These are phyloP conservation scores for Eucalyptus pauciflora DNA, from an alignment of 345 rosid species.

Conservation along the genomic window DNA sequence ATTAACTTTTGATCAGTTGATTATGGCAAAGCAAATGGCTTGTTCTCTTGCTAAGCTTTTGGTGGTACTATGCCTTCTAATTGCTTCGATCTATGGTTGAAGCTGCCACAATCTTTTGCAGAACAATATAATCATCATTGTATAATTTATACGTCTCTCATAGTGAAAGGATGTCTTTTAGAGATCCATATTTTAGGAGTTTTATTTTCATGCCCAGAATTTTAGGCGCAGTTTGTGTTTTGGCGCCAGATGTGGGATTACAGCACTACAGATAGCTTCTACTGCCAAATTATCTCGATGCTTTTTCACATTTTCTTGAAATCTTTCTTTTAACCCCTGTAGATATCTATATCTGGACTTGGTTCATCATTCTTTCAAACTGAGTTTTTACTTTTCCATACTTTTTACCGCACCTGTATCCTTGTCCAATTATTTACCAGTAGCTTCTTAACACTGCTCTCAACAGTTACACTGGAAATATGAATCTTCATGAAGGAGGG, in stretches of 20 bases:
- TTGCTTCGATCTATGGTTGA: background rate
- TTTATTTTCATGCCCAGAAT: background rate
- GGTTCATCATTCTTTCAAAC: background rate
- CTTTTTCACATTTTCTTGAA: background rate
- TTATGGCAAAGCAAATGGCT: background rate
- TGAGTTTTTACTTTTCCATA: background rate
- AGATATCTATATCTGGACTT: background rate
- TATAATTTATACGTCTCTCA: background rate
- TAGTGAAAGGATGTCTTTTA: background rate
- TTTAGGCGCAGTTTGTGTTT: background rate
- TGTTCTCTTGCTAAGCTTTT: background rate
- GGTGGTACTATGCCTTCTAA: background rate
- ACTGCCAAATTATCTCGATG: background rate
- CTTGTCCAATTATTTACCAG: background rate
- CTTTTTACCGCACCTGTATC: background rate
- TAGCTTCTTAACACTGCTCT: background rate
- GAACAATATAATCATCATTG: background rate
- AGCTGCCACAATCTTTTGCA: background rate
- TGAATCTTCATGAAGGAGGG: constrained; percentile 32
- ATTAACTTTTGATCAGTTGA: background rate
- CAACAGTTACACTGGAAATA: constrained; percentile 65
- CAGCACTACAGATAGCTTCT: background rate
- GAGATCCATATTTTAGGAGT: background rate
- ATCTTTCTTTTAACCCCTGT: background rate
- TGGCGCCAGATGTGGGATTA: background rate